Conservation (phyloP, 257 asterid genomes). For the Linaria vulgaris region DNA sequence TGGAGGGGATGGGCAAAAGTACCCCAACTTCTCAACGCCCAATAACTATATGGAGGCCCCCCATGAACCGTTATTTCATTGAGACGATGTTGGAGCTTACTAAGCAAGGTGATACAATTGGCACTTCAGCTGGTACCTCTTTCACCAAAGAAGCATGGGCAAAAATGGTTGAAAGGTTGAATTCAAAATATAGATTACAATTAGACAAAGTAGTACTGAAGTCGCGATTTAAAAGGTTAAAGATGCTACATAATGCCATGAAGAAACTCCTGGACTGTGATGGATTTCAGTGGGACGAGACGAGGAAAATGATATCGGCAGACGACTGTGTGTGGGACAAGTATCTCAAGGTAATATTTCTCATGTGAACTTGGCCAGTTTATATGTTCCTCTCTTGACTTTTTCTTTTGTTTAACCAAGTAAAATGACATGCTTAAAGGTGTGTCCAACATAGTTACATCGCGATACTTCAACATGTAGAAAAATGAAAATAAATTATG, state of each 20-base stretch:
- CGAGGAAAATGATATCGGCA: not conserved
- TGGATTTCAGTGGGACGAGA: not conserved
- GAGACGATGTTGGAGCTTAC: not conserved
- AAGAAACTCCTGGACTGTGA: not conserved
- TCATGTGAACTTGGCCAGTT: not conserved
- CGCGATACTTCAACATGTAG: too few species aligned
- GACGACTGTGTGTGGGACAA: not conserved
- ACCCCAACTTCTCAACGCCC: not conserved
- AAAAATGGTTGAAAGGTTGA: not conserved
- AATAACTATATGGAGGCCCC: not conserved
- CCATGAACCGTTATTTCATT: not conserved
- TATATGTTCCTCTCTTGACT: not conserved
- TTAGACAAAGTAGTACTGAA: not conserved
- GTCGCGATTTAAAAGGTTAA: not conserved
- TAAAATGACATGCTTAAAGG: not conserved
- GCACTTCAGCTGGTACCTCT: not conserved
- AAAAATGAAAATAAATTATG: too few species aligned
- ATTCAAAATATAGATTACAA: not conserved
- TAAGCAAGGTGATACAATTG: not conserved
- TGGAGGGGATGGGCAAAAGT: not conserved
- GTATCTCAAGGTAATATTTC: not conserved
- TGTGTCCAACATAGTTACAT: too few species aligned
- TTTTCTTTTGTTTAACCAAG: not conserved
- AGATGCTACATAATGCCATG: not conserved
- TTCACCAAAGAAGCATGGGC: not conserved